These are phyloP conservation scores for Yamadazyma triangularis DNA, from an alignment of 1,139 yeast genomes.

Conservation along the genomic window DNA sequence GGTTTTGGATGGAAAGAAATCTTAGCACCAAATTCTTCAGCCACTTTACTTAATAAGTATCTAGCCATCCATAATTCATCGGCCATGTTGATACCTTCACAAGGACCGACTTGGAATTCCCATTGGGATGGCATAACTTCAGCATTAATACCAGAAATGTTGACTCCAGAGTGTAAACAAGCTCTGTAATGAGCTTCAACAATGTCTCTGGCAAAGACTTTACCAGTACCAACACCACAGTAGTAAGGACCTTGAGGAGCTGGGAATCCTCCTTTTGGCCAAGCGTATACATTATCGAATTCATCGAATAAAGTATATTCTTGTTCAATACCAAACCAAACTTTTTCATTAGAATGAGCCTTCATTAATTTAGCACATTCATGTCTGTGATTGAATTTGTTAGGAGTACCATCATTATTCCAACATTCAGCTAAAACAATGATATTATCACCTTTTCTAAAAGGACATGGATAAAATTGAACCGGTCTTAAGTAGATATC, in stretches of 20 bases:
- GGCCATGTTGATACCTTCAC: constrained; percentile 93
- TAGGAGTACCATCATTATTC: constrained; percentile 98
- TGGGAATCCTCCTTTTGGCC: constrained; percentile 99
- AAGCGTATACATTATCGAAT: constrained; percentile 86
- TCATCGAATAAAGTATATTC: constrained; percentile 96
- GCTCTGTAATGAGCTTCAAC: constrained; percentile 99
- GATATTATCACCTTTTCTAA: constrained; percentile 96
- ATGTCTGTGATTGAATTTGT: constrained; percentile 96
- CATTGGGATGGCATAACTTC: constrained; percentile 99
- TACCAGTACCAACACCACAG: constrained; percentile 99
- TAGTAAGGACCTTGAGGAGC: constrained; percentile 99
- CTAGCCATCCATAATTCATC: constrained; percentile 97
- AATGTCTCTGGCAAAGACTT: constrained; percentile 96
- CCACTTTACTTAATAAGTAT: constrained; percentile 87
- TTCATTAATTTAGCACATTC: constrained; percentile 95
- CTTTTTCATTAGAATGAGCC: constrained; percentile 79
- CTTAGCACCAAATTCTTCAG: constrained; percentile 98
- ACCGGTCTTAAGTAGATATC: constrained; percentile 93
- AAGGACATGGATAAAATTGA: constrained; percentile 92
- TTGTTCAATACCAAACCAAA: constrained; percentile 99
- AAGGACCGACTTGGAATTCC: constrained; percentile 99
- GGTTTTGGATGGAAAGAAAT: constrained; percentile 99
- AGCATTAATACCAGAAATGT: constrained; percentile 94
- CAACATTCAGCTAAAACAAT: constrained; percentile 94
- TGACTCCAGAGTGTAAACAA: constrained; percentile 86